Evolutionary conservation across 164 flowering plant species (phyloP), one percentile per base, ranked within the genome.

Genomic region (Santalum album): DNA sequence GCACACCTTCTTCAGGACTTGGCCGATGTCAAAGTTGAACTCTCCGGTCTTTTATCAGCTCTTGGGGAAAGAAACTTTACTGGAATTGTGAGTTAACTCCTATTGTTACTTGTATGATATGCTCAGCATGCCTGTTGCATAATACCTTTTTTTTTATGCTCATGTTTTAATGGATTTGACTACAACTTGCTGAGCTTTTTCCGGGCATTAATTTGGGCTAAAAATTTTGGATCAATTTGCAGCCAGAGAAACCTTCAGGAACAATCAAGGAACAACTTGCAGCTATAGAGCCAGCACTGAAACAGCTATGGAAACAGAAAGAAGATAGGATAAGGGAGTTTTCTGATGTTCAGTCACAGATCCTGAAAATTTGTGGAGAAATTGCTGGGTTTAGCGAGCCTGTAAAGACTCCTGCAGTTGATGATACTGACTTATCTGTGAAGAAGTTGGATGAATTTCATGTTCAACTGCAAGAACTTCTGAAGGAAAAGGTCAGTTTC

Each of bases 201-300:
- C n/a, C n/a, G n/a, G n/a, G n/a, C n/a, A n/a, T n/a, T n/a, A n/a
- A n/a, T n/a, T n/a, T n/a, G n/a, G n/a, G n/a, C n/a, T n/a, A n/a
- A n/a, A n/a, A n/a, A n/a, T 1, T 60, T 40, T 60, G 47, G 24
- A 46, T 58, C 65, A 25, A 11, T 55, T 60, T 55, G 44, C 79
- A 88, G 95, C 89, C 94, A 20, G 94, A 84, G 25, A 77, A 86
- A 58, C 65, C 82, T 48, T 66, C 80, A 0, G 94, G 95, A 51
- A 88, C 92, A 39, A 86, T 92, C 72, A 92, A 88, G 66, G 95
- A 92, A 59, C 95, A 92, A 68, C 89, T 92, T 69, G 86, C 77
- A 12, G 86, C 94, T 35, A 81, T 92, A 62, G 82, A 87, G 25
- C 98, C 98, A 0, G 70, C 62, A 12, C 69, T 92, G 53, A 90